Conservation (phyloP, 78 protist species). For the Dictyostelium capitatum region DNA sequence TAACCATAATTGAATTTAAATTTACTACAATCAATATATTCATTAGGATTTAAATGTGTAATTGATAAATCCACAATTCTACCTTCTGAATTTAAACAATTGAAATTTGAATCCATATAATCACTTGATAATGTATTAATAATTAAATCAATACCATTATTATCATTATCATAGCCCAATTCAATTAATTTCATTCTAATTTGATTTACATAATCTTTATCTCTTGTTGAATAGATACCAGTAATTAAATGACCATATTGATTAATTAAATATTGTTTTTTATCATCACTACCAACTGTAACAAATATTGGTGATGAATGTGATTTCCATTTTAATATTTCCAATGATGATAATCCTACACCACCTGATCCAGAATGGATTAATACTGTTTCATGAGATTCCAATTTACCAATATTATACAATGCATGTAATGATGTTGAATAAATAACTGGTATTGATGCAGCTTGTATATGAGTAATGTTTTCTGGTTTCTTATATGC, state of each 20-base stretch:
- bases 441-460: conserved; percentile 9
- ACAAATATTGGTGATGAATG: conserved; percentile 41
- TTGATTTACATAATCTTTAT: not conserved
- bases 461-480: not conserved
- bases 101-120: conserved; percentile 9
- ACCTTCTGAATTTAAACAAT: not conserved
- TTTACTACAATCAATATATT: not conserved
- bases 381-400: conserved; percentile 21
- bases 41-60: not conserved
- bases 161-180: not conserved
- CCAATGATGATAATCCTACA: conserved; percentile 22
- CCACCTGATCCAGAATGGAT: conserved; percentile 62
- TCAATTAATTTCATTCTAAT: not conserved
- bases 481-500: not conserved
- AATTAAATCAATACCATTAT: conserved; percentile 3
- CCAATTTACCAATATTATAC: not conserved
- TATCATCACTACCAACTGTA: conserved; percentile 16
- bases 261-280: not conserved
- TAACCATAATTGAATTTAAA: conserved; percentile 2
- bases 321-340: conserved; percentile 17
- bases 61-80: conserved; percentile 15
- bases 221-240: not conserved
- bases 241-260: not conserved
- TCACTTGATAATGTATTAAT: conserved; percentile 13
- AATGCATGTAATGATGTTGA: not conserved